phyloP scores from a whole-genome alignment of 805 yeast genomes.

The Kuraishia hungarica region DNA sequence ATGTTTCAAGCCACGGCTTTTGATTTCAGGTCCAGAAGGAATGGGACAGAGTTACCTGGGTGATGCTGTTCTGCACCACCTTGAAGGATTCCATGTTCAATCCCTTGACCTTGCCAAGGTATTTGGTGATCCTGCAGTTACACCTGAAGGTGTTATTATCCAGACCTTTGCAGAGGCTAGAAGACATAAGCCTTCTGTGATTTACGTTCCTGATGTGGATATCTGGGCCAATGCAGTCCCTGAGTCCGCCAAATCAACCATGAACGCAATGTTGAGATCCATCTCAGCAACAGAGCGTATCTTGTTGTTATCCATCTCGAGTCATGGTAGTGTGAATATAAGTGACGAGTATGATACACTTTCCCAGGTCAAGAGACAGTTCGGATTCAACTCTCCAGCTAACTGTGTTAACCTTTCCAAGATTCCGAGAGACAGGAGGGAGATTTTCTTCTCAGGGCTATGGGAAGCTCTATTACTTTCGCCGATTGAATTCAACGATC shows the following conservation, averaged over 20 bases:
- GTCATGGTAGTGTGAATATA: slow-evolving; percentile 9
- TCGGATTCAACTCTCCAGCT: slow-evolving; percentile 48
- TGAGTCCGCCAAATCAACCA: slow-evolving; percentile 60
- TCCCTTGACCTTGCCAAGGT: slow-evolving; percentile 72
- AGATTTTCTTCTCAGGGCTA: slow-evolving; percentile 45
- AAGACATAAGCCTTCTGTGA: slow-evolving; percentile 80
- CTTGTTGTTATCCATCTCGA: slow-evolving; percentile 52
- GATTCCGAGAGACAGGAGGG: slow-evolving; percentile 41
- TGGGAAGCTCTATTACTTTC: slow-evolving; percentile 49
- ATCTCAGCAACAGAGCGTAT: slow-evolving; percentile 67
- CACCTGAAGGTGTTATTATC: slow-evolving; percentile 77
- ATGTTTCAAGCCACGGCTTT: slow-evolving; percentile 72
- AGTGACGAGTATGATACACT: slow-evolving; percentile 26
- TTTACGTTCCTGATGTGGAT: slow-evolving; percentile 77
- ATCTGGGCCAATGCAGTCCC: slow-evolving; percentile 66
- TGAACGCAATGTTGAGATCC: slow-evolving; percentile 60
- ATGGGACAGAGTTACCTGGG: slow-evolving; percentile 84
- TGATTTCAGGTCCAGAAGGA: slow-evolving; percentile 67
- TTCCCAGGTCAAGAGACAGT: slow-evolving; percentile 40
- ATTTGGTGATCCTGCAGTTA: slow-evolving; percentile 67
- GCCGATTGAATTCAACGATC: slow-evolving; percentile 66
- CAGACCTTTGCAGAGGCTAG: slow-evolving; percentile 83
- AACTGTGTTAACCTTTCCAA: slow-evolving; percentile 30
- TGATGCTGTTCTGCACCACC: slow-evolving; percentile 67
- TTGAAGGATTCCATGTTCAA: slow-evolving; percentile 89